Base-by-base conservation (phyloP, 441 rosid species). In the Corymbia citriodora region DNA sequence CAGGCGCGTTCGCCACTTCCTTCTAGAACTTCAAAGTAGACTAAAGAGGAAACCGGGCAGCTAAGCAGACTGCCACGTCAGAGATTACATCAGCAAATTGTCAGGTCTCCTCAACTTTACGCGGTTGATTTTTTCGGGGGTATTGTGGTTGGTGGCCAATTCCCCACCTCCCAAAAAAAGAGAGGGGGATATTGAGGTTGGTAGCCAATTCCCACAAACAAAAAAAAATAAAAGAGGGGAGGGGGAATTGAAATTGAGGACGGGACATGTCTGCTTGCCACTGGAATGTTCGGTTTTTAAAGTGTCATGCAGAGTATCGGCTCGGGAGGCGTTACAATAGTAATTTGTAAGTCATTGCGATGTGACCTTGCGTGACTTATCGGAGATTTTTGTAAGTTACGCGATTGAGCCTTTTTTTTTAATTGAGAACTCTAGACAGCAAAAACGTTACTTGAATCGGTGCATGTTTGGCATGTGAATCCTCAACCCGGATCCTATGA, bases 381-480 rank as follows among this genome's bases (percentile, higher is more conserved):
- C 18, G 2, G 17, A 65, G 5, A 14, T 65, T 14, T n/a, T 15
- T 65, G 5, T 1, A 1, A 12, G 63, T 10, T 57, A 17, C 6
- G 63, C 59, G 45, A 40, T n/a, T 65, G 11, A 70, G 25, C 6
- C 19, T 70, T 72, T 36, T 12, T 72, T 21, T 36, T 72, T 72
- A 1, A 74, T 29, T 2, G n/a, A 74, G 83, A 40, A 21, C 49
- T 74, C 6, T 2, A 40, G 40, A 48, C 40, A 7, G 83, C 21
- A 40, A 5, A 7, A 74, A 11, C 5, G 1, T 11, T 40, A 21
- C 27, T 36, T 3, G 2, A 72, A 40, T 72, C 10, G 2, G 16
- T 0, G 16, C 0, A 3, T 7, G 27, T 19, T 72, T 40, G 83
- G 50, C 9, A 19, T 0, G 0, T 1, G 9, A 16, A 74, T 21